Evolutionary conservation across 495 filamentous ascomycete species (phyloP).

Genomic region (Penicillium cataractarum): DNA sequence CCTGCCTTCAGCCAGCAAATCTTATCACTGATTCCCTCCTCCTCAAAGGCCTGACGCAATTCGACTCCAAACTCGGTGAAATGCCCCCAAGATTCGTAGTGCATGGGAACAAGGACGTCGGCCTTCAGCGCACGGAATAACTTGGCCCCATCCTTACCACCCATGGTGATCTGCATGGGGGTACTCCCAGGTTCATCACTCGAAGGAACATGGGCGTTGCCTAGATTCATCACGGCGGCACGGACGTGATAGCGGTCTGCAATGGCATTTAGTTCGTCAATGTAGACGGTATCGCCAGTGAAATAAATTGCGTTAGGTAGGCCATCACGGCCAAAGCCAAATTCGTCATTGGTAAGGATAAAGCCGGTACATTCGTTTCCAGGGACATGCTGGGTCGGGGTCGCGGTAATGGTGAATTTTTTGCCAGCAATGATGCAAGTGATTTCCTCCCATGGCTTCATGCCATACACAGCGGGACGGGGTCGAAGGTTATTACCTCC

Average conservation of each 20-base stretch:
- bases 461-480: slow-evolving; percentile 45
- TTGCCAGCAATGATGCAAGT: slow-evolving; percentile 28
- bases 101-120: slow-evolving; percentile 54
- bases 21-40: slow-evolving; percentile 31
- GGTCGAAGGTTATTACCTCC: slow-evolving; percentile 48
- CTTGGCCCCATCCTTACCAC: slow-evolving; percentile 45
- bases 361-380: slow-evolving; percentile 56
- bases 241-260: slow-evolving; percentile 25
- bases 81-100: slow-evolving; percentile 57
- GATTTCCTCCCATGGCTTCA: slow-evolving; percentile 37
- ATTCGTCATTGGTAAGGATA: slow-evolving; percentile 39
- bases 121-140: slow-evolving; percentile 46
- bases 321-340: slow-evolving; percentile 42
- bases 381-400: slow-evolving; percentile 50
- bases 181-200: slow-evolving; percentile 22
- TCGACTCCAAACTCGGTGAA: slow-evolving; percentile 43
- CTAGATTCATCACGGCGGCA: slow-evolving; percentile 35
- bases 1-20: slow-evolving; percentile 30
- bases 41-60: slow-evolving; percentile 26
- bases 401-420: slow-evolving; percentile 38
- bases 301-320: slow-evolving; percentile 57
- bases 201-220: slow-evolving; percentile 29
- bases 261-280: slow-evolving; percentile 44
- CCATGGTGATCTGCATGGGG: slow-evolving; percentile 53
- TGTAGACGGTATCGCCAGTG: slow-evolving; percentile 58